Percentiles rank a stretch among this genome's conserved stretches.
These are phyloP conservation scores for Fraxinus ornus DNA, from an alignment of 305 asterid genomes.

Conservation along the genomic window DNA sequence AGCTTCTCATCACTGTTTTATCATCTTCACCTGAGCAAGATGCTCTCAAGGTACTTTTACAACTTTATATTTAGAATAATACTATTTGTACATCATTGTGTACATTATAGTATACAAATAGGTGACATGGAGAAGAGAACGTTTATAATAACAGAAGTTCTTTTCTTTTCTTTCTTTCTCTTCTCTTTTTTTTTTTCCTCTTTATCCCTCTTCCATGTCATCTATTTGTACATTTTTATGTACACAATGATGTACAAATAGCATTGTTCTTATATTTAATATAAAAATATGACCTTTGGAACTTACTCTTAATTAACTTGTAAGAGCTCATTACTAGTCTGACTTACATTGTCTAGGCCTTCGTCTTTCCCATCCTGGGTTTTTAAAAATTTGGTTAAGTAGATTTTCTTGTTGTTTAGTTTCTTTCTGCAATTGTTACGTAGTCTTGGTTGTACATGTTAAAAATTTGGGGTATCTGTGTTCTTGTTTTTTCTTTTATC, in stretches of 20 bases:
- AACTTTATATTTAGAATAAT: constrained; percentile 6
- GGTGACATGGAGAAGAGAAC: too few species aligned
- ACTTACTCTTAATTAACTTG: background rate
- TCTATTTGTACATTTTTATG: too few species aligned
- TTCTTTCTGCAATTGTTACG: background rate
- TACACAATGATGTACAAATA: too few species aligned
- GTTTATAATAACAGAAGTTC: too few species aligned
- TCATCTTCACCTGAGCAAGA: constrained; percentile 97
- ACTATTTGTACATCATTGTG: too few species aligned
- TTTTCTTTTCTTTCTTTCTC: too few species aligned
- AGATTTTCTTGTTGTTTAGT: background rate
- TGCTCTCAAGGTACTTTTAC: constrained; percentile 66
- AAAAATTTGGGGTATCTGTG: background rate
- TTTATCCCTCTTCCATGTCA: too few species aligned
- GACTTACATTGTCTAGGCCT: background rate
- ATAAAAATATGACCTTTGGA: background rate
- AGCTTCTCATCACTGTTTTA: constrained; percentile 84
- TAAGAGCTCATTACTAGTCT: background rate
- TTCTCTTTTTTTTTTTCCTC: too few species aligned
- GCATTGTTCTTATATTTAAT: background rate
- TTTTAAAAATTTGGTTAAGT: background rate
- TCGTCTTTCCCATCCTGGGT: background rate
- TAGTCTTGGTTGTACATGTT: background rate
- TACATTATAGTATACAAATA: too few species aligned
- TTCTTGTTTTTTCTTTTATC: background rate